phyloP scores from a whole-genome alignment of 139 green algal genomes.

The Chlamydomonas asymmetrica region DNA sequence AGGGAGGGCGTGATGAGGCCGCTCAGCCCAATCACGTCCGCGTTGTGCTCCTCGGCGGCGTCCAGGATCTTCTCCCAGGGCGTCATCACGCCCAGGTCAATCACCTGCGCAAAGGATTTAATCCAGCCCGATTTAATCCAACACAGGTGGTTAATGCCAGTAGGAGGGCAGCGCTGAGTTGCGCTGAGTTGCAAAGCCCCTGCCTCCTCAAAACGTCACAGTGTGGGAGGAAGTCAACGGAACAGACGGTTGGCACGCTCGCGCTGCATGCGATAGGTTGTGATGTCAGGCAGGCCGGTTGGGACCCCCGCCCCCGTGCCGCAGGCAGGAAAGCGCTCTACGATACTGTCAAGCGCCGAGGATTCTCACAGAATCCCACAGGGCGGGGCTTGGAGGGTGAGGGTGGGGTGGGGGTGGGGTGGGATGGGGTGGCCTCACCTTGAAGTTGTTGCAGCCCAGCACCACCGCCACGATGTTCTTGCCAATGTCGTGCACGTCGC shows the following conservation, averaged over 20 bases:
- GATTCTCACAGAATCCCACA: too few relatives aligned
- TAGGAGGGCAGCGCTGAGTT: not conserved
- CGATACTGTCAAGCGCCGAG: too few relatives aligned
- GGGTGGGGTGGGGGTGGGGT: too few relatives aligned
- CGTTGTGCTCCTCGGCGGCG: constrained; percentile 85
- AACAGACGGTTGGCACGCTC: too few relatives aligned
- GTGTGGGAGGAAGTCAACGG: not conserved
- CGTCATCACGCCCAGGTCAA: constrained; percentile 97
- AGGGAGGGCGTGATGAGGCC: constrained; percentile 97
- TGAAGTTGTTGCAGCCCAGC: constrained; percentile 99
- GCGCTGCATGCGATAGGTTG: too few relatives aligned
- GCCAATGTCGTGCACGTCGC: constrained; percentile 99
- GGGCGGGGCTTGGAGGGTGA: too few relatives aligned
- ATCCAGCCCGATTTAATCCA: too few relatives aligned
- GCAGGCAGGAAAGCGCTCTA: too few relatives aligned
- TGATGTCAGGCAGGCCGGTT: too few relatives aligned
- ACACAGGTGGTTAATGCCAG: too few relatives aligned
- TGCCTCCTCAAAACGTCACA: not conserved
- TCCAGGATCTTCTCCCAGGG: constrained; percentile 95
- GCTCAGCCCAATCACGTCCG: constrained; percentile 94
- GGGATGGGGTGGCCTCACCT: too few relatives aligned
- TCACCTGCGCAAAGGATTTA: constrained; percentile 57
- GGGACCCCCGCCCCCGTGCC: too few relatives aligned
- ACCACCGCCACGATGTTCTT: constrained; percentile 99
- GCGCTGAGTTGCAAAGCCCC: not conserved